These are phyloP conservation scores for Xerocomus cyaneibrunnescens DNA, from an alignment of 1,284 basidiomycete species.

Conservation along the genomic window DNA sequence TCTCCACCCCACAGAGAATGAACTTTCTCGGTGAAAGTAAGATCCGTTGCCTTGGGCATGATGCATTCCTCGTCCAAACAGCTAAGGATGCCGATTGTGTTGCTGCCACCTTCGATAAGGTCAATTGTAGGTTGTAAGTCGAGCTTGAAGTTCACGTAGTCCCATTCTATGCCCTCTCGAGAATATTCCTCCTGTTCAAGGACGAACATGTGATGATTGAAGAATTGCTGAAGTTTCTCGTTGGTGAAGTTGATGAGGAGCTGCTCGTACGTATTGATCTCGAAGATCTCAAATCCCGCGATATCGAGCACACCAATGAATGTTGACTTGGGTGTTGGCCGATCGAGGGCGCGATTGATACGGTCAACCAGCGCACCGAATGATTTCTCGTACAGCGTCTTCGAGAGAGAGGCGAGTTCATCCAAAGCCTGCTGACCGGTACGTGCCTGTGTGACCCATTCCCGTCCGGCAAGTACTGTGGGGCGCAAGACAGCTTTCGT, in stretches of 20 bases:
- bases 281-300: conserved; percentile 98
- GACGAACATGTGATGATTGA: conserved; percentile 99
- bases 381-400: conserved; percentile 97
- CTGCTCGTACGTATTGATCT: conserved; percentile 93
- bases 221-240: conserved; percentile 95
- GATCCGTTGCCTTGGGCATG: conserved; percentile 97
- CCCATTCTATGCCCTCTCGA: conserved; percentile 97
- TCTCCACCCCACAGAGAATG: conserved; percentile 67
- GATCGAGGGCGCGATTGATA: conserved; percentile 92
- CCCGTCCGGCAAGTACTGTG: conserved; percentile 90
- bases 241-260: conserved; percentile 99
- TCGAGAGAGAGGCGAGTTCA: conserved; percentile 90
- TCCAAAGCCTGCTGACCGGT: conserved; percentile 92
- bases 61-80: conserved; percentile 98
- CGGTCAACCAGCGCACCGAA: conserved; percentile 94
- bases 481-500: conserved; percentile 86
- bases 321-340: conserved; percentile 89
- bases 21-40: conserved; percentile 94
- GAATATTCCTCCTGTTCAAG: conserved; percentile 99
- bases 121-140: conserved; percentile 99
- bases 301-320: conserved; percentile 99
- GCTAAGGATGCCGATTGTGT: conserved; percentile 86
- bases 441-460: conserved; percentile 95
- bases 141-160: conserved; percentile 97
- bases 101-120: conserved; percentile 82